Conservation (phyloP, 1,139 yeast species). For the Trichomonascaceae sp. region DNA sequence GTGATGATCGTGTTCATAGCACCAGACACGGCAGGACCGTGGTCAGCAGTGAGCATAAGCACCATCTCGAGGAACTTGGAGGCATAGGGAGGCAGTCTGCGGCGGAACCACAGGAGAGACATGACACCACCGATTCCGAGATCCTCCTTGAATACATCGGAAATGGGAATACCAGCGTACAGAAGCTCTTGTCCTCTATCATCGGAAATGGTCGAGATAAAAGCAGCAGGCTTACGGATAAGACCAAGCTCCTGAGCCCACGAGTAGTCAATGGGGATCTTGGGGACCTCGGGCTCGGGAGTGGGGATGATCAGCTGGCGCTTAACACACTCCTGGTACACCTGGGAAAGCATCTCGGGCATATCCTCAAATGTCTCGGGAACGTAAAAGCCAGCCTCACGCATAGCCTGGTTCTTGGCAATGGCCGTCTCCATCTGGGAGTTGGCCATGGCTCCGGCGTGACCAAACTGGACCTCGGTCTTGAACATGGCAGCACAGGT, state of each 20-base stretch:
- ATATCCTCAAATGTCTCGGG: slow-evolving; percentile 35
- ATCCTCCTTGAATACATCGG: slow-evolving; percentile 35
- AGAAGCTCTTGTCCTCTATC: slow-evolving; percentile 36
- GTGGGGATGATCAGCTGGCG: slow-evolving; percentile 27
- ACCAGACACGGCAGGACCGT: slow-evolving; percentile 37
- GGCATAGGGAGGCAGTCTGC: slow-evolving; percentile 32
- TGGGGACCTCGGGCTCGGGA: slow-evolving; percentile 34
- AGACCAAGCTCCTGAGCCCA: slow-evolving; percentile 38
- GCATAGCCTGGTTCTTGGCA: slow-evolving; percentile 34
- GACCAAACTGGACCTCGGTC: slow-evolving; percentile 37
- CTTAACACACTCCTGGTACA: slow-evolving; percentile 28
- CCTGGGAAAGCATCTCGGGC: slow-evolving; percentile 28
- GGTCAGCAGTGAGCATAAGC: slow-evolving; percentile 36
- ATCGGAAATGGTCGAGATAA: slow-evolving; percentile 35
- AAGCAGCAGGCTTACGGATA: slow-evolving; percentile 35
- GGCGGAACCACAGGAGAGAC: slow-evolving; percentile 35
- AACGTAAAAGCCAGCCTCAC: slow-evolving; percentile 32
- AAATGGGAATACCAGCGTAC: slow-evolving; percentile 35
- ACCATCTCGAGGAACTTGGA: slow-evolving; percentile 36
- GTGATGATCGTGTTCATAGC: slow-evolving; percentile 38
- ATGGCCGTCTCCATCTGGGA: slow-evolving; percentile 33
- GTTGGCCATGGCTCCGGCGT: slow-evolving; percentile 37
- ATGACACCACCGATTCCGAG: slow-evolving; percentile 37
- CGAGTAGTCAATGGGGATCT: slow-evolving; percentile 35
- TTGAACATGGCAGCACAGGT: slow-evolving; percentile 37